phyloP scores from a whole-genome alignment of 2,329 filamentous ascomycete genomes.

The Phialophora expanda region DNA sequence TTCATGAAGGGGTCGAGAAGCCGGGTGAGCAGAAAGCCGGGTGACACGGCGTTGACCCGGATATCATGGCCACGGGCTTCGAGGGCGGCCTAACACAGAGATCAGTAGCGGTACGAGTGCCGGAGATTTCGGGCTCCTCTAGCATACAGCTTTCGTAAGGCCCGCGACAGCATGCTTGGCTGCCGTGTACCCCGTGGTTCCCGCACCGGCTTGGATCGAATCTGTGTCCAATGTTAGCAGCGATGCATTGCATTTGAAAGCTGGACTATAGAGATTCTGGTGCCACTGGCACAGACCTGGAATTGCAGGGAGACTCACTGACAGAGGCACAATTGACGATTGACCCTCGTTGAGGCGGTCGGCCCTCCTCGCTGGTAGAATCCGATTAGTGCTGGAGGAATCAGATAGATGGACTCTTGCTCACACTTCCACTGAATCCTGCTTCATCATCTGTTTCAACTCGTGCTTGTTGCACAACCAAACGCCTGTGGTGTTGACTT shows the following conservation, averaged over 20 bases:
- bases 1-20: slow-evolving; percentile 32
- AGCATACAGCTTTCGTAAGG: slow-evolving; percentile 32
- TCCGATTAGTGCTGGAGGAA: slow-evolving; percentile 3
- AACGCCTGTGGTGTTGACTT: slow-evolving; percentile 95
- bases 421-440: slow-evolving; percentile 32
- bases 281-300: neutral
- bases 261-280: neutral
- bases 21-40: slow-evolving; percentile 34
- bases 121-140: neutral
- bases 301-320: slow-evolving; percentile 5
- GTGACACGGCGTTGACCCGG: slow-evolving; percentile 25
- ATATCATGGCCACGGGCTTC: slow-evolving; percentile 25
- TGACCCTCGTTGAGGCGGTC: slow-evolving; percentile 28
- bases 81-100: slow-evolving; percentile 21
- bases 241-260: neutral
- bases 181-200: slow-evolving; percentile 31
- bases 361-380: slow-evolving; percentile 24
- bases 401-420: neutral
- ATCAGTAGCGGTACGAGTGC: neutral
- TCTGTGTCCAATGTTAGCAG: slow-evolving; percentile 3
- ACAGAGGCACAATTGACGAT: slow-evolving; percentile 53
- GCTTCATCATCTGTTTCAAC: slow-evolving; percentile 51
- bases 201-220: slow-evolving; percentile 33
- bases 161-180: slow-evolving; percentile 36
- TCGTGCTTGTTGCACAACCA: slow-evolving; percentile 95